Base-by-base conservation (phyloP, 2,329 filamentous ascomycete genomes). In the Clonostachys solani region DNA sequence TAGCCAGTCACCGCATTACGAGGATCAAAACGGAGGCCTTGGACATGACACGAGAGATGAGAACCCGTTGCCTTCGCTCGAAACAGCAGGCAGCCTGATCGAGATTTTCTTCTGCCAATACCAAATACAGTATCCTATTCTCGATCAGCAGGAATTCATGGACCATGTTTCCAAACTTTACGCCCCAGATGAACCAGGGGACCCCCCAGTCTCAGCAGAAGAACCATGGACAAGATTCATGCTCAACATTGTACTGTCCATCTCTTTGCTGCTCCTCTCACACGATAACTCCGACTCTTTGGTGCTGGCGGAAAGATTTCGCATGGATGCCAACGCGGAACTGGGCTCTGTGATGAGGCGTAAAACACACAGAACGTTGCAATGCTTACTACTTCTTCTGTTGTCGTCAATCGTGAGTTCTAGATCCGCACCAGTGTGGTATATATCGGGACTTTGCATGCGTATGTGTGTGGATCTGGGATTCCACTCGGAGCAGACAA, bases 401-500 rank as follows among this genome's bases (percentile, higher is more conserved):
- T 49, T 56, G 3, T 56, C 50, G 16, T 57, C 54, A 3, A 44
- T 54, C 9, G 40, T 57, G 5, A 49, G 52, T 16, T 50, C 53
- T 3, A 51, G 47, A 8, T 54, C 55, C 5, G 49, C 54, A 6
- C 55, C 54, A 5, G 49, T 54, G 8, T 56, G 55, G 55, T 55
- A 55, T 44, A 56, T 57, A 12, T 56, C 54, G 7, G 55, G 54
- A 3, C 43, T 57, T 6, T 55, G 54, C 38, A 55, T 55, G 47
- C 49, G 55, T 1, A 56, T 57, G 55, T 56, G 51, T n/a, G 46
- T 57, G 18, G 54, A 56, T 34, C 46, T 57, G 5, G 55, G 55
- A 16, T 51, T 52, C n/a, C 52, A 56, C 40, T 50, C 50, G 5
- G 55, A 57, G 46, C 42, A 47, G 16, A 56, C 52, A 1, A 44